These are phyloP conservation scores for Pontederia paniculata DNA, from an alignment of 176 grass and related monocot genomes.

Conservation along the genomic window DNA sequence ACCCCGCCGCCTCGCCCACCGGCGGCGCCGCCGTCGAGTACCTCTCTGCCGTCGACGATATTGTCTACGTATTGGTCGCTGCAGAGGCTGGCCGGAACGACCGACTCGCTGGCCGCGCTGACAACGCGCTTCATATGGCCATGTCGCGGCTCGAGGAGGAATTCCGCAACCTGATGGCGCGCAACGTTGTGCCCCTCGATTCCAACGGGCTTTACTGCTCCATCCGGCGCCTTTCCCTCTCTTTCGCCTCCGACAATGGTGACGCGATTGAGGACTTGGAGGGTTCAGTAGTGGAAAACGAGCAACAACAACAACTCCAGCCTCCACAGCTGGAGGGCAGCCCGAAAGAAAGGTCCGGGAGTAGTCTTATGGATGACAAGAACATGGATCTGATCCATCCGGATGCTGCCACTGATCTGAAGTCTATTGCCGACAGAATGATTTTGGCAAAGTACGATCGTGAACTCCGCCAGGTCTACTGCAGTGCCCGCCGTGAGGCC, in stretches of 20 bases:
- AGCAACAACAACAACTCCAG: conserved; percentile 22
- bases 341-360: conserved; percentile 8
- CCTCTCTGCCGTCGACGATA: conserved; percentile 41
- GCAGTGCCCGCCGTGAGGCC: conserved; percentile 51
- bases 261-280: conserved; percentile 68
- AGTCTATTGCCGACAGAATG: conserved; percentile 61
- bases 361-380: conserved; percentile 51
- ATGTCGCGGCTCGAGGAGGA: conserved; percentile 90
- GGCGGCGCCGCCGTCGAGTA: conserved; percentile 28
- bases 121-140: conserved; percentile 54
- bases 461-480: conserved; percentile 74
- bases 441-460: conserved; percentile 42
- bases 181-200: conserved; percentile 60
- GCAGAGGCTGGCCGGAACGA: conserved; percentile 21
- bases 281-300: conserved; percentile 43
- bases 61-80: not conserved
- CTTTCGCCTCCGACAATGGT: conserved; percentile 27
- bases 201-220: conserved; percentile 68
- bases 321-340: not conserved
- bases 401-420: conserved; percentile 43
- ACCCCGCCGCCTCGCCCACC: conserved; percentile 16
- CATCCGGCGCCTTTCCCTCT: conserved; percentile 77
- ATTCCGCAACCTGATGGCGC: conserved; percentile 66
- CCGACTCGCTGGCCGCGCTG: not conserved
- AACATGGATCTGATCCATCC: conserved; percentile 58